Evolutionary conservation across 2,329 filamentous ascomycete species (phyloP), one percentile per base, ranked within the genome.

Genomic region (Ciborinia camelliae): DNA sequence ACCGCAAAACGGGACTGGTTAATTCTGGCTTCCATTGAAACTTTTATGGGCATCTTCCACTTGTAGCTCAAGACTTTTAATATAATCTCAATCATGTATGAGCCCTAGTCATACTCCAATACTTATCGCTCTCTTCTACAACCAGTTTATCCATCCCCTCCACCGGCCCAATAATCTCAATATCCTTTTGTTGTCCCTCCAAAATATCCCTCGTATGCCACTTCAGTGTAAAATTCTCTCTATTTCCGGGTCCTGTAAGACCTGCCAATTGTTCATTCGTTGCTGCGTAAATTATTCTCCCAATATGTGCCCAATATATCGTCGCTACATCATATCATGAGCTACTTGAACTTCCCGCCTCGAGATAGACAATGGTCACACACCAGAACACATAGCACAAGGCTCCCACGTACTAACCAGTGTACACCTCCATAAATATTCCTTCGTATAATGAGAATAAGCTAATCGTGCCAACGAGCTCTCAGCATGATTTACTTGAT

Each of bases 381-480:
- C 68, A 72, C 71, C 66, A 57, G 76, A 75, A 69, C 81, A 84
- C 81, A 84, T 84, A 26, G 80, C 81, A 66, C 82, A 84, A 2
- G 82, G 82, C 71, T 84, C 82, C 81, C 82, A 84, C 14, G 81
- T 84, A 28, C 78, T 80, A 54, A 82, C 79, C 47, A 84, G 71
- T 0, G 81, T 83, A 69, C 81, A 84, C 45, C 70, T 71, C 74
- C 79, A 80, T 2, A 84, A 76, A 68, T 80, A 84, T 18, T 77
- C 75, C 66, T 80, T 79, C 3, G 77, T 73, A 68, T 79, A 83
- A 68, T 84, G 81, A 7, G 74, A 71, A 20, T 81, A 79, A 1
- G 81, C 80, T 37, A 83, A 75, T 41, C 80, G 78, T 1, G 81
- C 81, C 6, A 84, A 75, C 50, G 79, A 79, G 50, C 70, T 73